Conservation (phyloP, 2,329 filamentous ascomycete species). For the Aphanoascus verrucosus region DNA sequence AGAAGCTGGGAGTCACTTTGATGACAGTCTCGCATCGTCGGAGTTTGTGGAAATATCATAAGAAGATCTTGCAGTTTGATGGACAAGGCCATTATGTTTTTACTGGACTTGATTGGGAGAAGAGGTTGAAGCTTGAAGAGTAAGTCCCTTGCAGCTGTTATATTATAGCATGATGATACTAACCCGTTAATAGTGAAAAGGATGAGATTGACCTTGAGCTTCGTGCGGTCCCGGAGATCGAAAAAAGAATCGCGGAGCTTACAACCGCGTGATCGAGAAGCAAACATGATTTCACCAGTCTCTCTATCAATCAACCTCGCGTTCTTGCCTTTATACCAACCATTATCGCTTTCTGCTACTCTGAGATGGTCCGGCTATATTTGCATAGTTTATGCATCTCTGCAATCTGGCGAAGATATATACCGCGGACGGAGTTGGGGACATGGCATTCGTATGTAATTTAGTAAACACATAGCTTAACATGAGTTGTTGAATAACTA, state of each 20-base stretch:
- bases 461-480: too few species aligned
- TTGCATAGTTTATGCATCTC: too few species aligned
- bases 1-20: constrained; percentile 78
- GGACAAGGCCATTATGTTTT: constrained; percentile 89
- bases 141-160: constrained; percentile 32
- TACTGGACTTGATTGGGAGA: constrained; percentile 77
- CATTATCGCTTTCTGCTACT: too few species aligned
- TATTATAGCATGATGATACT: not conserved
- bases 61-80: constrained; percentile 89
- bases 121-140: constrained; percentile 76
- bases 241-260: constrained; percentile 74
- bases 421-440: too few species aligned
- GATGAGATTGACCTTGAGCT: constrained; percentile 83
- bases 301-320: not conserved
- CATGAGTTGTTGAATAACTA: too few species aligned
- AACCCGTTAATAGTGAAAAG: constrained; percentile 51
- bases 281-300: too few species aligned
- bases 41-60: constrained; percentile 94
- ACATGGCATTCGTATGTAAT: too few species aligned
- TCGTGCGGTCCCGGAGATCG: constrained; percentile 74
- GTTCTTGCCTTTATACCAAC: too few species aligned
- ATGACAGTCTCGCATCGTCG: constrained; percentile 92
- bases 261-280: constrained; percentile 33
- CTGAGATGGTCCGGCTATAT: too few species aligned
- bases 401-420: too few species aligned